Evolutionary conservation across 2,329 filamentous ascomycete species (phyloP), one percentile per base, ranked within the genome.

Genomic region (Cordyceps fumosorosea): DNA sequence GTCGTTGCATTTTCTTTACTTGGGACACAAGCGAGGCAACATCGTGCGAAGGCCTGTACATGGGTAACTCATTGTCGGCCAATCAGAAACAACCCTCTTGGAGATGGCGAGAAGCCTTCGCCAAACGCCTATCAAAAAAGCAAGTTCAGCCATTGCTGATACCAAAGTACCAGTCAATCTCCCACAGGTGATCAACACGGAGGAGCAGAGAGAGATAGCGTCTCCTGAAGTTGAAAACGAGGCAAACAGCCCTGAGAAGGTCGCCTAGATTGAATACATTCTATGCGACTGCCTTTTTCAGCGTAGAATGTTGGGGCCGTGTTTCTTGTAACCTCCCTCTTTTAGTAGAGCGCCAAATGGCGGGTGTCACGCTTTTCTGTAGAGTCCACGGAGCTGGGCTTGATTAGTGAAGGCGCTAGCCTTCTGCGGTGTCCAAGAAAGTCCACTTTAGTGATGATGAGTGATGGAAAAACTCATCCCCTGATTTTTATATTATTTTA

Each of bases 311-410:
- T 48, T 56, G 24, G 54, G 56, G 37, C 37, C 26, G 32, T 44
- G 34, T 40, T 20, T 53, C 20, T 12, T 55, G 32, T 24, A 56
- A 62, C 59, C 59, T 62, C 45, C 59, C 52, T 56, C 59, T 62
- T 62, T 51, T 22, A 62, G 59, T 60, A 60, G 18, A 60, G 57
- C 57, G 50, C 40, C 57, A 54, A 59, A 59, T 48, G 42, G 52
- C 42, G 51, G 59, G 32, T 50, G 59, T 47, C 51, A 60, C 45
- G 42, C 5, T 55, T 61, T 54, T 22, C 59, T n/a, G 14, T n/a
- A 18, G 24, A 56, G 52, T 34, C 37, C 54, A 55, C n/a, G 59
- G 26, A 56, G 42, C 48, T 42, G 18, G 20, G n/a, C n/a, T 45
- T 8, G n/a, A 22, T 45, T 55, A 52, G 45, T 42, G 11, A 42